These are phyloP conservation scores for Mortierella sp. DNA, from an alignment of 371 early-diverging fungal species.

Conservation along the genomic window DNA sequence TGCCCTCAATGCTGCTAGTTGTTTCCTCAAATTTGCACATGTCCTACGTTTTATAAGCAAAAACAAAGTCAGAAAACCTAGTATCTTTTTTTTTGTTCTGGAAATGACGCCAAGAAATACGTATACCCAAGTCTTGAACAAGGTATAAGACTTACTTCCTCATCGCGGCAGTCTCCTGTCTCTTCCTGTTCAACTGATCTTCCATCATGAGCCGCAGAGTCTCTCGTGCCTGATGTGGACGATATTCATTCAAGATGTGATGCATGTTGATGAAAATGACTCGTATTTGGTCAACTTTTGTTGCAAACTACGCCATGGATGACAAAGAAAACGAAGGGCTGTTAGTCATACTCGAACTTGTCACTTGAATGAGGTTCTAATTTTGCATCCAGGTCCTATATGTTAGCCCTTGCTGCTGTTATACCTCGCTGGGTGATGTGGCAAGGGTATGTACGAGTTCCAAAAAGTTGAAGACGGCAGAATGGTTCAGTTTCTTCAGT, in stretches of 20 bases:
- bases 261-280: constrained; percentile 80
- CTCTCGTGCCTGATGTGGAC: constrained; percentile 80
- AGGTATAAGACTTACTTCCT: no score
- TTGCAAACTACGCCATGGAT: constrained; percentile 58
- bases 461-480: constrained; percentile 75
- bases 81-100: no score
- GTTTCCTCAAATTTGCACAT: constrained; percentile 37
- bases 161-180: constrained; percentile 62
- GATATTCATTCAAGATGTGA: constrained; percentile 78
- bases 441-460: constrained; percentile 51
- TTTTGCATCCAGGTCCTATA: no score
- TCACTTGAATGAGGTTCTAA: no score
- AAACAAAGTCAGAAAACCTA: neutral
- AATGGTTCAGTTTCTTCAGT: constrained; percentile 79
- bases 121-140: no score
- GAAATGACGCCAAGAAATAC: no score
- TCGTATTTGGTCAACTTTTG: constrained; percentile 71
- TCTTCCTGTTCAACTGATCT: constrained; percentile 71
- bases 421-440: constrained; percentile 48
- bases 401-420: neutral
- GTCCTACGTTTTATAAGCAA: constrained; percentile 18
- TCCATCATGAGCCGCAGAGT: constrained; percentile 78
- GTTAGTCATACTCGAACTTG: neutral
- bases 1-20: constrained; percentile 25
- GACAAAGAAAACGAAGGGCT: neutral